Base-by-base conservation (phyloP, 2,329 filamentous ascomycete species). In the Trichoderma brevicompactum region DNA sequence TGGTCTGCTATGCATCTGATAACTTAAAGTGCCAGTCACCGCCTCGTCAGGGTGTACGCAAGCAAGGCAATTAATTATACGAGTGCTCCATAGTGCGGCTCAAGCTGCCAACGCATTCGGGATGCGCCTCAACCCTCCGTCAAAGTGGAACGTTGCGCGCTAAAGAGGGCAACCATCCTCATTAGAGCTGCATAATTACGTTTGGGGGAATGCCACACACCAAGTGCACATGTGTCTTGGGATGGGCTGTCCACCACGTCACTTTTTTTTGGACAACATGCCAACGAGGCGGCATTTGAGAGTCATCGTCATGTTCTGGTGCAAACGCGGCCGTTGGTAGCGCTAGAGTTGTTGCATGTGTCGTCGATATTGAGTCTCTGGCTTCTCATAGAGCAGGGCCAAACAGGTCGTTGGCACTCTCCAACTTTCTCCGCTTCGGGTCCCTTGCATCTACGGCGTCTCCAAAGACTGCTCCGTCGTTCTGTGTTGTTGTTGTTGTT, bases 381-480 rank as follows among this genome's bases (percentile, higher is more conserved):
- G 15, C 8, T 50, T 4, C 44, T 71, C 73, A 77, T 9, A 83
- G 67, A 5, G 79, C 70, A 34, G 79, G 78, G 1, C 83, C 83
- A 75, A 85, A 85, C 0, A 79, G 77, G 69, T 85, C 82, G 34
- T 81, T 80, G 62, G 69, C 66, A 44, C 72, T 73, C 67, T 74
- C 74, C 34, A 83, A 74, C 69, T 81, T 83, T 62, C 81, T 75
- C 56, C 82, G 78, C 74, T 85, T 85, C 5, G 76, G 65, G 41
- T 83, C 79, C 65, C 77, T 72, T 3, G 76, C 65, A 36, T 83
- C 79, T 64, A 76, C 71, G n/a, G 70, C 68, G 36, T 76, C 76
- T 7, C 82, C 82, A 74, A 85, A 85, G 19, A 85, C 78, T 17
- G 77, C 76, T 6, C 71, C 79, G 53, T 86, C 83, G 7, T 75